Evolutionary conservation across 148 eudicot species (phyloP), one percentile per base, ranked within the genome.

Genomic region (Selenicereus undatus): DNA sequence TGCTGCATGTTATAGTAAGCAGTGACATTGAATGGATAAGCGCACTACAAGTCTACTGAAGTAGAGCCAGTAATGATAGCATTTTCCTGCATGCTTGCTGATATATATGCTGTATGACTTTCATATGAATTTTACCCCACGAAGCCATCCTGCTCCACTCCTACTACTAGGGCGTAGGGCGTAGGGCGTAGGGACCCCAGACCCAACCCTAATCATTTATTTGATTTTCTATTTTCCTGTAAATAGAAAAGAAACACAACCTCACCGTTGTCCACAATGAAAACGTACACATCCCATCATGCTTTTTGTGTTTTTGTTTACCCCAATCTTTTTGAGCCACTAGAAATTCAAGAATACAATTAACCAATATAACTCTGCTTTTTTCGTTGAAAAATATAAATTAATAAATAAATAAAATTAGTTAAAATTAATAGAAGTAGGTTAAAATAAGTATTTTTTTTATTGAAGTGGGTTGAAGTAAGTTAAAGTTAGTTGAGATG

Each of bases 51-150:
- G 7, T 39, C 5, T 39, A 39, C 43, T 39, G 43, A 39, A 39
- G 82, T 64, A 76, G 50, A 65, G 9, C 43, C 43, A 39, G 69
- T 75, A 81, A 75, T 81, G 79, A 81, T 75, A 75, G 79, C 74
- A 32, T 17, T 73, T 22, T 75, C 83, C 21, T 56, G 76, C 79
- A 81, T 81, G 83, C 75, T n/a, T 21, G 8, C 74, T 78, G 30
- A 78, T 68, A 36, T 36, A 75, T 60, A 66, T 66, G 78, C 16
- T 32, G 43, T 20, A 32, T 75, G 18, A 45, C 65, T 22, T 11
- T 50, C 79, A 75, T 66, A 39, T 81, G 83, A 52, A 48, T 50
- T 36, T 50, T 75, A 50, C 78, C 74, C 30, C 76, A 42, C 66
- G 27, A 56, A 80, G 51, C 2, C 5, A 48, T 48, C 52, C 52